These are phyloP conservation scores for Pichia sp. DNA, from an alignment of 1,139 yeast species.

Conservation along the genomic window DNA sequence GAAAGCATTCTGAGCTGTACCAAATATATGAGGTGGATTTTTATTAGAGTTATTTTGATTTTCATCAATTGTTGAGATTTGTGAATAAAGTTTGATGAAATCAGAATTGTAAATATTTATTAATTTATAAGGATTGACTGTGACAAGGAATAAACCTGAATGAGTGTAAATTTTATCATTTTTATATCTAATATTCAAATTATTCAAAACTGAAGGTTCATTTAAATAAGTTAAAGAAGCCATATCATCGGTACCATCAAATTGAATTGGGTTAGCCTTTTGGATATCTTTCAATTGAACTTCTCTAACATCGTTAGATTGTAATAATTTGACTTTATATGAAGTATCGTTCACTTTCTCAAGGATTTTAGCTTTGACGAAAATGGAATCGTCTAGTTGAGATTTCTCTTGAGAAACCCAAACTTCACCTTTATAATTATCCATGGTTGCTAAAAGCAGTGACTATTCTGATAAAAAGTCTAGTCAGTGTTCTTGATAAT, in stretches of 20 bases:
- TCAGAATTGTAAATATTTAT: constrained; percentile 68
- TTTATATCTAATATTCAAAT: constrained; percentile 66
- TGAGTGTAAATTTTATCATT: constrained; percentile 72
- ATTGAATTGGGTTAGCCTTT: constrained; percentile 82
- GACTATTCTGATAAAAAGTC: too few relatives aligned
- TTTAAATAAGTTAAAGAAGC: constrained; percentile 91
- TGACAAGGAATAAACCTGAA: constrained; percentile 86
- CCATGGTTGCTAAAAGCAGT: too few relatives aligned
- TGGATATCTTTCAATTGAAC: constrained; percentile 45
- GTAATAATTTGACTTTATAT: constrained; percentile 46
- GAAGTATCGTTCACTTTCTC: constrained; percentile 44
- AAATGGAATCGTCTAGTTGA: constrained; percentile 37
- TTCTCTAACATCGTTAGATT: constrained; percentile 19
- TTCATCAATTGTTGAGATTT: constrained; percentile 1
- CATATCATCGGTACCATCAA: constrained; percentile 89
- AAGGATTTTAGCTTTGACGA: constrained; percentile 61
- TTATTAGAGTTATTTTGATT: constrained; percentile 5
- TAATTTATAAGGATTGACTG: constrained; percentile 83
- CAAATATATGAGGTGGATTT: constrained; percentile 73
- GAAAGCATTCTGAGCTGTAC: constrained; percentile 83
- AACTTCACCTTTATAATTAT: constrained; percentile 34
- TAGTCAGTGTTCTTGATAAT: too few relatives aligned
- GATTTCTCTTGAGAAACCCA: constrained; percentile 60
- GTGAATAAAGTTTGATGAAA: constrained; percentile 43
- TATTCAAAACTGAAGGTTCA: constrained; percentile 89